Evolutionary conservation across 495 filamentous ascomycete species (phyloP).

Genomic region (Niebla homalea): DNA sequence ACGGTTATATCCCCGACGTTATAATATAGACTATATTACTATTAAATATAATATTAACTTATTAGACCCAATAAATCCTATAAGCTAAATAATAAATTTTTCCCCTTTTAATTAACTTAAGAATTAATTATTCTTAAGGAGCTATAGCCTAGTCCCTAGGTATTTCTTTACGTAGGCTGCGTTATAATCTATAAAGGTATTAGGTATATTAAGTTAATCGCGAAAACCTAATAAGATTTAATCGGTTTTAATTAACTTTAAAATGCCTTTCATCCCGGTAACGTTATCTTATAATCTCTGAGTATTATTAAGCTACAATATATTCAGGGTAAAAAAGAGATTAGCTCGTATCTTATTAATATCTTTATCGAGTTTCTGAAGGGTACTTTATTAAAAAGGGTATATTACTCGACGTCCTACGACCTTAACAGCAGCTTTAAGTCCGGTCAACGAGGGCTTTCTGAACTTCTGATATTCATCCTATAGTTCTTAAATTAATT

Average conservation of each 20-base stretch:
- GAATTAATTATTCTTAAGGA: constrained; percentile 20
- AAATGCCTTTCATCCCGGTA: constrained; percentile 12
- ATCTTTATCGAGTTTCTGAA: constrained; percentile 23
- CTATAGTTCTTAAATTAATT: constrained; percentile 23
- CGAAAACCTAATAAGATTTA: constrained; percentile 18
- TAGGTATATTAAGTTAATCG: constrained; percentile 21
- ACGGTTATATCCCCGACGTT: constrained; percentile 6
- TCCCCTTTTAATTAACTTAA: constrained; percentile 18
- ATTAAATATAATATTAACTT: constrained; percentile 30
- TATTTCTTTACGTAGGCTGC: constrained; percentile 18
- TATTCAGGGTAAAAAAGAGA: constrained; percentile 18
- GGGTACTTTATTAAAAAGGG: constrained; percentile 23
- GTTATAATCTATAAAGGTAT: constrained; percentile 22
- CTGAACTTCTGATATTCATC: constrained; percentile 18
- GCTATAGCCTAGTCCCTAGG: constrained; percentile 21
- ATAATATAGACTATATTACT: constrained; percentile 19
- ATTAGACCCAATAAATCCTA: constrained; percentile 29
- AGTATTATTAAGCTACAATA: constrained; percentile 18
- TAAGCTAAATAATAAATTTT: constrained; percentile 29
- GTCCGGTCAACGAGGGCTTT: neutral
- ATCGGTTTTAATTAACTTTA: constrained; percentile 11
- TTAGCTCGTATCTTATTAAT: constrained; percentile 20
- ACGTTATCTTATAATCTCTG: constrained; percentile 12
- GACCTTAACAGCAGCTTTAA: constrained; percentile 10
- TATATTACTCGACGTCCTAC: constrained; percentile 17